Evolutionary conservation across 2,329 filamentous ascomycete genomes (phyloP).

Genomic region (Alternaria sp.): DNA sequence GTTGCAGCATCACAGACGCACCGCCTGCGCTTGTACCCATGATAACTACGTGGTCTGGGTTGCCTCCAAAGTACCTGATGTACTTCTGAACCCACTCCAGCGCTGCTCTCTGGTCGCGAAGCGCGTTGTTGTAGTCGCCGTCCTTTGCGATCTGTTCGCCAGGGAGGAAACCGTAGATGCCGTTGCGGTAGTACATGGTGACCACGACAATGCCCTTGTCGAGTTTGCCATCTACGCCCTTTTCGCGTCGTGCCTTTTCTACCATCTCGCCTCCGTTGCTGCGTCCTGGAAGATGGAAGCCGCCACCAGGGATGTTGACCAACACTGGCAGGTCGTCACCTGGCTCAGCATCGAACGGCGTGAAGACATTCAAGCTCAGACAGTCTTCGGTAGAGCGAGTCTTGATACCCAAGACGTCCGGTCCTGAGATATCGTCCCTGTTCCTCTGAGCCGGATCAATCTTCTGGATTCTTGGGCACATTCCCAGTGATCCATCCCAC

Average conservation of each 20-base stretch:
- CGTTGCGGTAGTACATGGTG: slow-evolving; percentile 48
- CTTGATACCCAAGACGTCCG: slow-evolving; percentile 39
- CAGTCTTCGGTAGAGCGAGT: slow-evolving; percentile 51
- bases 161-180: slow-evolving; percentile 57
- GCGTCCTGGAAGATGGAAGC: slow-evolving; percentile 51
- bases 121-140: slow-evolving; percentile 48
- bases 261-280: slow-evolving; percentile 45
- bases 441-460: slow-evolving; percentile 40
- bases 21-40: slow-evolving; percentile 52
- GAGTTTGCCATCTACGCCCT: slow-evolving; percentile 35
- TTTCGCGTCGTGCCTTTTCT: slow-evolving; percentile 40
- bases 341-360: slow-evolving; percentile 42
- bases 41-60: slow-evolving; percentile 58
- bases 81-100: slow-evolving; percentile 55
- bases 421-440: slow-evolving; percentile 36
- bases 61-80: slow-evolving; percentile 56
- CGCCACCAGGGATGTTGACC: slow-evolving; percentile 59
- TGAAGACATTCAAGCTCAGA: slow-evolving; percentile 53
- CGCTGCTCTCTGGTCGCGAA: slow-evolving; percentile 52
- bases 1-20: slow-evolving; percentile 41
- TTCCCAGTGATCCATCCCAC: slow-evolving; percentile 43
- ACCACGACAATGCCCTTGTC: slow-evolving; percentile 47
- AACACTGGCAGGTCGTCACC: slow-evolving; percentile 50
- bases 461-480: slow-evolving; percentile 48
- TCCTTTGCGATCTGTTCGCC: slow-evolving; percentile 52